Base-by-base conservation (phyloP, 2,329 filamentous ascomycete genomes). In the Zalaria sp. region DNA sequence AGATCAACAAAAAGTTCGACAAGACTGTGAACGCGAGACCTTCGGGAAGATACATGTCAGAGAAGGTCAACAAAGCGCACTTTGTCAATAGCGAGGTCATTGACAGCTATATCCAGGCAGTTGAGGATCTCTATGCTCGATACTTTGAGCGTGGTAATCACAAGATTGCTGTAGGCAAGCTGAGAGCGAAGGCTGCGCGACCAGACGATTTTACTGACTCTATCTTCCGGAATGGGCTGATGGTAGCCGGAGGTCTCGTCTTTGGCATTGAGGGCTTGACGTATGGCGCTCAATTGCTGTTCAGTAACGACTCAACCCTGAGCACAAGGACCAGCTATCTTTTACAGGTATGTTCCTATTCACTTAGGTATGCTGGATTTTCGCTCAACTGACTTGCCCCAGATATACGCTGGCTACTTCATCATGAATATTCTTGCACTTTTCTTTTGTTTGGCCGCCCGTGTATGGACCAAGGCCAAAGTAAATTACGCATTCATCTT, bases 1-100 rank as follows among this genome's bases (percentile, higher is more conserved):
- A 98, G 61, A 86, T 98, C 57, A 95, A 93, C 64, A 98, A 98
- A 61, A 98, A 98, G 62, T 96, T 93, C 58, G 88, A 96, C 69
- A 98, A 96, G 64, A 77, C 82, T 2, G 77, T 87, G 43, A 77
- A 87, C 51, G 81, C 86, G 34, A 75, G 81, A 7, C 85, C 85
- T 0, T 73, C 81, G 0, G 73, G 83, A 55, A 75, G 81, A 27
- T 96, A 89, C 60, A 83, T 95, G 75, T 81, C 80, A 28, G 88
- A 95, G 51, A 89, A 89, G 56, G 87, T 98, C 52, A 89, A 85
- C 64, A 80, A 81, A 48, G 75, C 88, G 1, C 86, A 84, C 72
- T 98, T 98, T 54, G 89, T 95, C 34, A 81, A 84, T 57, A 94
- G 87, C 57, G 83, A 93, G 44, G 71, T 84, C 2, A 66, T 93